These are phyloP conservation scores for Beta lomatogona DNA, from an alignment of 179 eudicot species.

Conservation along the genomic window DNA sequence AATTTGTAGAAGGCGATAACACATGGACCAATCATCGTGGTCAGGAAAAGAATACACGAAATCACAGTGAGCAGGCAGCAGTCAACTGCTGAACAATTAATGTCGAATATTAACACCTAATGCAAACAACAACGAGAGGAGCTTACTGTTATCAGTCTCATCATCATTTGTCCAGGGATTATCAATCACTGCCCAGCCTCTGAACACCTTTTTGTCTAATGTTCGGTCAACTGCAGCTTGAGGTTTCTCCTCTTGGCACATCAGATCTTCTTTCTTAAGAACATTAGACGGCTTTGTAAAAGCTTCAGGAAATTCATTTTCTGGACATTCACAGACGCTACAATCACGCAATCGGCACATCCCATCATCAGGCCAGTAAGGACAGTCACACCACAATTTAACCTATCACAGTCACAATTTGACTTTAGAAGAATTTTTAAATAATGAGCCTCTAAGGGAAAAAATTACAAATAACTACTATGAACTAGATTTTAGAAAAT, in stretches of 20 bases:
- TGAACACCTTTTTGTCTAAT: constrained; percentile 67
- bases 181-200: constrained; percentile 81
- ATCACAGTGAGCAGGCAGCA: background rate
- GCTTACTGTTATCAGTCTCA: constrained; percentile 88
- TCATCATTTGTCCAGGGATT: constrained; percentile 96
- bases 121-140: constrained; percentile 11
- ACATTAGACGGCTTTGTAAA: constrained; percentile 55
- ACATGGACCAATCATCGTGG: background rate
- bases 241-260: constrained; percentile 90
- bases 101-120: background rate
- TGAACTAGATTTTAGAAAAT: background rate
- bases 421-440: background rate
- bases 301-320: constrained; percentile 82
- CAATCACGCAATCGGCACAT: constrained; percentile 89
- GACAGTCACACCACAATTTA: constrained; percentile 94
- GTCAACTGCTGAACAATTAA: background rate
- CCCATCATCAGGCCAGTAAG: constrained; percentile 98
- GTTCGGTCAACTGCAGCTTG: constrained; percentile 87
- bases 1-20: background rate
- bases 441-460: background rate
- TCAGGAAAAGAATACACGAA: background rate
- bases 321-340: constrained; percentile 96
- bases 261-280: constrained; percentile 61
- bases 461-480: background rate
- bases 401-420: constrained; percentile 42